These are phyloP conservation scores for Madurella fahalii DNA, from an alignment of 2,329 filamentous ascomycete species.

Conservation along the genomic window DNA sequence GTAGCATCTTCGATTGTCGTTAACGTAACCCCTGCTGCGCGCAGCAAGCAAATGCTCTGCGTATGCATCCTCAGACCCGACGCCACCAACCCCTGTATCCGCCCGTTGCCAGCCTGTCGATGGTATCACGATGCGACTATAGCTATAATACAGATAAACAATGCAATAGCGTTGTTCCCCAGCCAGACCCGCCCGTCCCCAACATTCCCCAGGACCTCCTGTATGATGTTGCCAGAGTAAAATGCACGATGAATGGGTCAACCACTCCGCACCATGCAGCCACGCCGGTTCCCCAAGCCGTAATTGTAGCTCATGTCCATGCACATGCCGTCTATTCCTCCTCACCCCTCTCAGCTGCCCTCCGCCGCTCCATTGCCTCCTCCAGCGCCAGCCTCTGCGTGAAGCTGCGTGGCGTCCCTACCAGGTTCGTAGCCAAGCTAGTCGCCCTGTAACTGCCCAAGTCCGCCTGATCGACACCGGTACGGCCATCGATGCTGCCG, in stretches of 20 bases:
- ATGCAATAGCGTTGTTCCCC: neutral
- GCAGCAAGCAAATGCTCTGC: neutral
- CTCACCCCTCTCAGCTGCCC: neutral
- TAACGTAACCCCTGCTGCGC: neutral
- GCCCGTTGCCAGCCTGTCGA: neutral
- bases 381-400: conserved; percentile 32
- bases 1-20: no score
- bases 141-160: conserved; percentile 15
- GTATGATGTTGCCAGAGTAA: neutral
- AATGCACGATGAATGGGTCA: neutral
- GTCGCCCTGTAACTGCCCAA: conserved; percentile 29
- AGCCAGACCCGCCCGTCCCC: neutral
- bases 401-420: conserved; percentile 30
- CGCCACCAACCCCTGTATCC: neutral
- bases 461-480: conserved; percentile 28
- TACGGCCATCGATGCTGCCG: conserved; percentile 37
- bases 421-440: conserved; percentile 17
- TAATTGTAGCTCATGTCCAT: neutral
- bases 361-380: conserved; percentile 26
- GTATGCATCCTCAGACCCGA: neutral
- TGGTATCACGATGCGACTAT: conserved; percentile 21
- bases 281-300: neutral
- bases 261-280: conserved; percentile 2
- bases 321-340: neutral
- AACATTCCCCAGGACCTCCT: neutral